Base-by-base conservation (phyloP, 2,329 filamentous ascomycete genomes). In the Diatrype stigma region DNA sequence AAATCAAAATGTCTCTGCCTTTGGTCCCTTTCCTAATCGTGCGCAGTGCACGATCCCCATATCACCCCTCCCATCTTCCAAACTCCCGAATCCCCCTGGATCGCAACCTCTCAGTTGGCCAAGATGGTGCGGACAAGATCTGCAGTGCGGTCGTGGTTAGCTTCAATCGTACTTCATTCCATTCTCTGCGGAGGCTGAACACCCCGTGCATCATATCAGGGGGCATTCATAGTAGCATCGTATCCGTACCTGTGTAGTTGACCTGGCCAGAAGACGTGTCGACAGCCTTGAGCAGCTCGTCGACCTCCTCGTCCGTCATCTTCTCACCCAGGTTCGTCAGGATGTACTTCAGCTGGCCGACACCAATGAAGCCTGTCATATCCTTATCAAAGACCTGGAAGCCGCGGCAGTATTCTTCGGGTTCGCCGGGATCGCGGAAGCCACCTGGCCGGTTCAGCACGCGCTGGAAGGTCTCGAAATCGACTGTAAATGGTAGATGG, bases 311-410 rank as follows among this genome's bases (percentile, higher is more conserved):
- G 65, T 99, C 93, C 55, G 88, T 90, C 91, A 99, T 96, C 81
- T 97, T 97, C 86, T 99, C 94, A 65, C 94, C 94, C 64, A 99
- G 76, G 70, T 97, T 97, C 51, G 94, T 99, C 66, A 99, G 76
- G 70, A 99, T 93, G 76, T 99, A 99, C 75, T 96, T 89, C 72
- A 99, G 82, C 76, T 99, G 94, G 52, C 94, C 94, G 58, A 97
- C 93, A 51, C 93, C 94, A 69, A 99, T 97, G 73, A 92, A 96
- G 48, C 94, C 94, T 54, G 91, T 96, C 84, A 96, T 88, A 71
- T 99, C 94, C 76, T 99, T 99, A 76, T 99, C 94, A 65, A 99
- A 99, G 49, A 99, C 94, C 73, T 99, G 94, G 79, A 99, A 99
- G 50, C 94, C 94, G 56, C 93, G 89, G 74, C 93, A 96, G 76